These are phyloP conservation scores for Venturia pyrina DNA, from an alignment of 2,329 filamentous ascomycete species.

Conservation along the genomic window DNA sequence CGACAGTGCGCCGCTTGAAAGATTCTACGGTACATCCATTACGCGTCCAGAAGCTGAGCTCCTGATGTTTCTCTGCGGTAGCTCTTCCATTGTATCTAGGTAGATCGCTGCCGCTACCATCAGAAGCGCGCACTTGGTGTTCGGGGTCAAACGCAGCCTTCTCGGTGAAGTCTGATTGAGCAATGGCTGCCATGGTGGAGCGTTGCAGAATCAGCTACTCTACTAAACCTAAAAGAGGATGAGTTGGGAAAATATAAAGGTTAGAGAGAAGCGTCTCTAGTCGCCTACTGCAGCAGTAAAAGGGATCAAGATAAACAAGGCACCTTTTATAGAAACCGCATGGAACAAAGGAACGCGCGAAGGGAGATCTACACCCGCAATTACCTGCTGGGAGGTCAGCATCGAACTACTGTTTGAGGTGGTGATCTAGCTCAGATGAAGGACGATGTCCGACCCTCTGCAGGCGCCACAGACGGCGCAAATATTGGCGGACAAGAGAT, in stretches of 20 bases:
- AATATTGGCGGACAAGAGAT: background rate
- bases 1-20: constrained; percentile 25
- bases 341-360: background rate
- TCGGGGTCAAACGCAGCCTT: constrained; percentile 9
- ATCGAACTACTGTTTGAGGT: background rate
- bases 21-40: constrained; percentile 30
- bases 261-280: background rate
- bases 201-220: background rate
- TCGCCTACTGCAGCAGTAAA: background rate
- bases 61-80: background rate
- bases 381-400: background rate
- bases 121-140: background rate
- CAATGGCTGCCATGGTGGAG: background rate
- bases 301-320: background rate
- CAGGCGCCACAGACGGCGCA: background rate
- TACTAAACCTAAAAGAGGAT: background rate
- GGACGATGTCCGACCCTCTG: background rate
- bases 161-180: constrained; percentile 9
- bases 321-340: background rate
- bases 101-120: background rate
- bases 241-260: background rate
- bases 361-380: background rate
- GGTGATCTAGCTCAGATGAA: background rate
- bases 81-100: background rate
- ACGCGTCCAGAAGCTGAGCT: constrained; percentile 26